phyloP scores from a whole-genome alignment of 2,329 filamentous ascomycete species.

The Pseudopyricularia cyperi region DNA sequence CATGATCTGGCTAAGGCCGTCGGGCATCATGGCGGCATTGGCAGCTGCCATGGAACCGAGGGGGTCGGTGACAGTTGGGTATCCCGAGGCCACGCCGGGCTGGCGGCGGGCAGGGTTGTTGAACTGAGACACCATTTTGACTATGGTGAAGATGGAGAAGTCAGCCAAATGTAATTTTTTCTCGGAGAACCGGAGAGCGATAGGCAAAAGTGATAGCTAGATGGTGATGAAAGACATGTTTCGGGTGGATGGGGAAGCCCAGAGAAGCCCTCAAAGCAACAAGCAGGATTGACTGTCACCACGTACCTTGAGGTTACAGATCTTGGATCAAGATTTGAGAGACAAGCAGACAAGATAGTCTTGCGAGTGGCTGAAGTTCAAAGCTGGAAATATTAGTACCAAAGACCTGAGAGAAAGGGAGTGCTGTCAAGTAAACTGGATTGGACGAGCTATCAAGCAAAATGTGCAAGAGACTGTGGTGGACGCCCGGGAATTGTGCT shows the following conservation, averaged over 20 bases:
- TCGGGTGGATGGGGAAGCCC: no score
- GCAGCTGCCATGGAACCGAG: conserved; percentile 1
- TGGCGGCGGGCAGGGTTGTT: conserved; percentile 3
- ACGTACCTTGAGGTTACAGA: not conserved
- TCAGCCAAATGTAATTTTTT: not conserved
- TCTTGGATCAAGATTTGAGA: not conserved
- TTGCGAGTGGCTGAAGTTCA: conserved; percentile 10
- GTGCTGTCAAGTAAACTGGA: conserved; percentile 37
- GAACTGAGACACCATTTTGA: not conserved
- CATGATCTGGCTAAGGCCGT: conserved; percentile 9
- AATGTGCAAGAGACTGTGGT: conserved; percentile 33
- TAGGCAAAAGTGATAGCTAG: no score
- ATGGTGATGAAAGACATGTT: no score
- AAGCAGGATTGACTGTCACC: not conserved
- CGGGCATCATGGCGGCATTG: not conserved
- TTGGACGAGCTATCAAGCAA: conserved; percentile 48
- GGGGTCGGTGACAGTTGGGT: conserved; percentile 1
- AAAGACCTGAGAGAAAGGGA: conserved; percentile 42
- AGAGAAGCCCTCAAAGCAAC: not conserved
- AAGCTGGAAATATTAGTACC: conserved; percentile 32
- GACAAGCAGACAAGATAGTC: not conserved
- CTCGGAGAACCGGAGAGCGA: no score
- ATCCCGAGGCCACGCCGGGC: conserved; percentile 3
- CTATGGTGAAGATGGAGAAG: not conserved
- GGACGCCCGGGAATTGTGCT: conserved; percentile 28